Evolutionary conservation across 1,284 basidiomycete genomes (phyloP).

Genomic region (Heterobasidion parviporum): DNA sequence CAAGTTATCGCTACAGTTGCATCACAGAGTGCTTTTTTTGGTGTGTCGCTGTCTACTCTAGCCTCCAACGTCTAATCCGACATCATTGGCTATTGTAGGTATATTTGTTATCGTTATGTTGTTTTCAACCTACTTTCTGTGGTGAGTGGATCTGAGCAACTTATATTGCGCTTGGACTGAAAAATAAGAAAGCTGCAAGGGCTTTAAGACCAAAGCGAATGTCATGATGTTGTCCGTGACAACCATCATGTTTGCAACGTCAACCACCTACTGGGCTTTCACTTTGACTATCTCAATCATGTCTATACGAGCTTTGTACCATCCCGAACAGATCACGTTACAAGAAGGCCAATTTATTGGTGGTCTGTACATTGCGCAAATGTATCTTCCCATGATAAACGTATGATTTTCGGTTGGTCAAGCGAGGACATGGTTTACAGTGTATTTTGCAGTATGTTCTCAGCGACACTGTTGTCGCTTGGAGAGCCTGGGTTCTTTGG

Average conservation of each 20-base stretch:
- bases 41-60: neutral
- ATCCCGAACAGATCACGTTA: neutral
- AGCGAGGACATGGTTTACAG: neutral
- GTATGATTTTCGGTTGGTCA: neutral
- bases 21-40: neutral
- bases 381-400: neutral
- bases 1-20: neutral
- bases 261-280: neutral
- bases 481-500: constrained; percentile 2
- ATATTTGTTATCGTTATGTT: neutral
- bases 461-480: neutral
- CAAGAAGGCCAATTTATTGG: neutral
- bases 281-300: neutral
- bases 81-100: neutral
- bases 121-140: neutral
- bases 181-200: neutral
- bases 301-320: neutral
- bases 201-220: neutral
- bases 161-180: neutral
- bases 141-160: neutral
- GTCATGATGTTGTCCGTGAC: neutral
- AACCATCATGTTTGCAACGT: neutral
- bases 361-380: neutral
- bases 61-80: neutral
- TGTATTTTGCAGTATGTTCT: neutral